phyloP scores from a whole-genome alignment of 1,284 basidiomycete genomes.

The Tilletia indica region DNA sequence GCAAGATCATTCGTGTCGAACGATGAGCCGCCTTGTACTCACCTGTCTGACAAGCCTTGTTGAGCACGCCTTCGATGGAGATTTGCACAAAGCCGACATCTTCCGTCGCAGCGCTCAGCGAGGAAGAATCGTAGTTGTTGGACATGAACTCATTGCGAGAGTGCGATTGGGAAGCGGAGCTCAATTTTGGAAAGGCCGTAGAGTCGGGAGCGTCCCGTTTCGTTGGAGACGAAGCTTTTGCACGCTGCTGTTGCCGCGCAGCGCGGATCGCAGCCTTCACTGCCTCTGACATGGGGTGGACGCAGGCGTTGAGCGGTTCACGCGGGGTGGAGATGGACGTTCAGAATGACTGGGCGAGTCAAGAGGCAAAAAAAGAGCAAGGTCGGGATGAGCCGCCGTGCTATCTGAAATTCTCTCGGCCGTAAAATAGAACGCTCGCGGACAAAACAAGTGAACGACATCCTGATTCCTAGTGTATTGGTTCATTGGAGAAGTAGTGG shows the following conservation, averaged over 20 bases:
- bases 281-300: constrained; percentile 36
- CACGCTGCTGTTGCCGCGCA: constrained; percentile 17
- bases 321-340: neutral
- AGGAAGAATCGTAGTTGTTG: neutral
- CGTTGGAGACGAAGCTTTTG: constrained; percentile 33
- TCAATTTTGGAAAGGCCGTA: constrained; percentile 15
- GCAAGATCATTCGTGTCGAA: too few species aligned
- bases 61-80: constrained; percentile 30
- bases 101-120: constrained; percentile 14
- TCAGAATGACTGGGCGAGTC: neutral
- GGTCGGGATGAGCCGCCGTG: too few species aligned
- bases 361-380: too few species aligned
- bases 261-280: constrained; percentile 43
- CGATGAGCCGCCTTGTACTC: constrained; percentile 5
- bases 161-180: neutral
- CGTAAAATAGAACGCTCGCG: too few species aligned
- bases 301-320: neutral
- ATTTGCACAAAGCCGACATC: constrained; percentile 30
- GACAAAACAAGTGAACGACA: too few species aligned
- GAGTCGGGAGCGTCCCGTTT: constrained; percentile 22
- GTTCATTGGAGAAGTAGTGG: too few species aligned
- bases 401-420: too few species aligned
- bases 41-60: constrained; percentile 33
- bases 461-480: too few species aligned
- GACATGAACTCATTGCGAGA: constrained; percentile 2